These are phyloP conservation scores for Thermomyces lanuginosus DNA, from an alignment of 2,329 filamentous ascomycete species.

Conservation along the genomic window DNA sequence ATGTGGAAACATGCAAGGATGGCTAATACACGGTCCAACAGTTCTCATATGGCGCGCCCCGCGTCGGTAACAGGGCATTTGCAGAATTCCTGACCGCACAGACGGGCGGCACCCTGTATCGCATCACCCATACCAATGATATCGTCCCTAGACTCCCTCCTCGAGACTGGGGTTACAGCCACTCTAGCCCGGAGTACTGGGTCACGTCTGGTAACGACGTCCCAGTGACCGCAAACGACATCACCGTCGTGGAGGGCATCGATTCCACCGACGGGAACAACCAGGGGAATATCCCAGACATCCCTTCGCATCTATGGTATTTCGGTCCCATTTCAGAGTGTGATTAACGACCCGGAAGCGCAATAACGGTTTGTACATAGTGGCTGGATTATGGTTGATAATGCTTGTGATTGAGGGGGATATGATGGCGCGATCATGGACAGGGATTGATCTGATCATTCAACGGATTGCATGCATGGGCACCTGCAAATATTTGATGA, in stretches of 20 bases:
- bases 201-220: slow-evolving; percentile 17
- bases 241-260: slow-evolving; percentile 18
- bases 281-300: slow-evolving; percentile 12
- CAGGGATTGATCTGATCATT: background rate
- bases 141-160: slow-evolving; percentile 24
- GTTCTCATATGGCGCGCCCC: slow-evolving; percentile 30
- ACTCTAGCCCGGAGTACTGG: slow-evolving; percentile 28
- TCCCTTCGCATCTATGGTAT: slow-evolving; percentile 22
- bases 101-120: slow-evolving; percentile 14
- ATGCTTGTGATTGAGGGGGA: slow-evolving; percentile 1
- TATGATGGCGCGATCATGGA: background rate
- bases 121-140: slow-evolving; percentile 24
- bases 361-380: background rate
- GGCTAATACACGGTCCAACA: slow-evolving; percentile 7
- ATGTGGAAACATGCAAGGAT: background rate
- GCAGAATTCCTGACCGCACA: slow-evolving; percentile 24
- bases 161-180: slow-evolving; percentile 16
- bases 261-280: slow-evolving; percentile 20
- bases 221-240: slow-evolving; percentile 15
- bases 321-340: slow-evolving; percentile 4
- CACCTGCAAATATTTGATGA: background rate
- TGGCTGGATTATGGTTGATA: slow-evolving; percentile 3
- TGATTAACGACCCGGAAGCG: background rate
- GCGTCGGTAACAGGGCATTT: slow-evolving; percentile 24
- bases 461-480: too few species aligned